Evolutionary conservation across 148 eudicot species (phyloP).

Genomic region (Oxyria digyna): DNA sequence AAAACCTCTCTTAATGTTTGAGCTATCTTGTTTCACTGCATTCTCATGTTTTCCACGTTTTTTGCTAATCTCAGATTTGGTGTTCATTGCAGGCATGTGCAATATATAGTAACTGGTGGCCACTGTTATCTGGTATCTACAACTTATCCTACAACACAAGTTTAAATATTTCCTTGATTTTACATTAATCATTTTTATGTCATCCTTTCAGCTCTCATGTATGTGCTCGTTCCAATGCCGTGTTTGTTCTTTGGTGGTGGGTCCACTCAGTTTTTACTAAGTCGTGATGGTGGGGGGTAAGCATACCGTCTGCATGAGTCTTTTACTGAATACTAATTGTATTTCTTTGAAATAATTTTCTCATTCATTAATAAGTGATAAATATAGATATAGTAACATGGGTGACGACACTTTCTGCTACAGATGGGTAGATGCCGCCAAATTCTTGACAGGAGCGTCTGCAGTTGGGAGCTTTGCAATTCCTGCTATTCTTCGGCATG

Average conservation of each 20-base stretch:
- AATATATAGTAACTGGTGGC: constrained; percentile 97
- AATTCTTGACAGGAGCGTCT: constrained; percentile 93
- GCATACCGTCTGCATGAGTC: constrained; percentile 11
- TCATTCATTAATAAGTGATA: background rate
- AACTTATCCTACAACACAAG: background rate
- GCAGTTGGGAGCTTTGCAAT: constrained; percentile 93
- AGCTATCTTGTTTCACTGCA: background rate
- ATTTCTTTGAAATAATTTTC: too few species aligned
- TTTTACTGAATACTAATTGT: background rate
- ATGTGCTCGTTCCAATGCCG: constrained; percentile 93
- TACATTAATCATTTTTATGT: background rate
- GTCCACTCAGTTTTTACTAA: constrained; percentile 72
- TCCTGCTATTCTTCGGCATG: constrained; percentile 83
- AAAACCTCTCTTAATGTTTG: background rate
- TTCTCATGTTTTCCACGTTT: background rate
- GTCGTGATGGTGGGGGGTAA: constrained; percentile 99
- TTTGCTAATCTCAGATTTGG: constrained; percentile 2
- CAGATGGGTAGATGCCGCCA: constrained; percentile 96
- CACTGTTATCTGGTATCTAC: constrained; percentile 78
- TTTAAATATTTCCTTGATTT: background rate
- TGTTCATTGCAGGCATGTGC: constrained; percentile 76
- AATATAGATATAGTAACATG: background rate
- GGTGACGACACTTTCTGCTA: constrained; percentile 1
- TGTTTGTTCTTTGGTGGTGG: constrained; percentile 98
- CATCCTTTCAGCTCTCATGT: constrained; percentile 80